phyloP scores from a whole-genome alignment of 2,329 filamentous ascomycete species.

The Aspergillus glaucus region DNA sequence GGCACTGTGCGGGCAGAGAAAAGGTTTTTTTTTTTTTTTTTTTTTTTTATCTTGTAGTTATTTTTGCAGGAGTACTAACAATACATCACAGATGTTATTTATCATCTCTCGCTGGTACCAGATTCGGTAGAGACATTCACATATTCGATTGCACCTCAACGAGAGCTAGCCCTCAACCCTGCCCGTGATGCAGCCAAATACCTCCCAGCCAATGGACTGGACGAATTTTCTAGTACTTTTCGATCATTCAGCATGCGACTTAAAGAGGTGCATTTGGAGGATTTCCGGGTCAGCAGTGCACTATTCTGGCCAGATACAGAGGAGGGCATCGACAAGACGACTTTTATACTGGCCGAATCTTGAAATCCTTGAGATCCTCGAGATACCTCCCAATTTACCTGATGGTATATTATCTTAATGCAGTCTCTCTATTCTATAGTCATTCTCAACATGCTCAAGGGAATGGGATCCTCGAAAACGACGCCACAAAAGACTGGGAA shows the following conservation, averaged over 20 bases:
- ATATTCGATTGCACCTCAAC: not conserved
- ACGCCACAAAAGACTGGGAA: not conserved
- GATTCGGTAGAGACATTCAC: not conserved
- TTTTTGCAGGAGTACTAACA: not conserved
- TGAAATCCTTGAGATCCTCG: not conserved
- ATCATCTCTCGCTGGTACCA: not conserved
- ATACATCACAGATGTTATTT: not conserved
- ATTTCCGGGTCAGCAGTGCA: not conserved
- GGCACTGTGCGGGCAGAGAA: not conserved
- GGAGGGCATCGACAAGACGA: not conserved
- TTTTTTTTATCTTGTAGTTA: not conserved
- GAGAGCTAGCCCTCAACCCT: not conserved
- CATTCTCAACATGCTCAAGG: not conserved
- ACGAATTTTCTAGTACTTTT: not conserved
- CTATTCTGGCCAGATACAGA: not conserved
- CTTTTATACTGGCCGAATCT: not conserved
- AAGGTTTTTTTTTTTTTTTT: not conserved
- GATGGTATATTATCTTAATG: not conserved
- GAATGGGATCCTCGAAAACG: not conserved
- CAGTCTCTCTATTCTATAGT: not conserved
- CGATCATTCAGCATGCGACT: not conserved
- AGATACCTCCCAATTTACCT: not conserved
- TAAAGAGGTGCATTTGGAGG: not conserved
- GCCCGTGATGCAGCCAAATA: not conserved
- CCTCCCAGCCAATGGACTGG: not conserved